Evolutionary conservation across 225 moss, liverwort and hornwort species (phyloP), one percentile per base, ranked within the genome.

Genomic region (Takakia lepidozioides): DNA sequence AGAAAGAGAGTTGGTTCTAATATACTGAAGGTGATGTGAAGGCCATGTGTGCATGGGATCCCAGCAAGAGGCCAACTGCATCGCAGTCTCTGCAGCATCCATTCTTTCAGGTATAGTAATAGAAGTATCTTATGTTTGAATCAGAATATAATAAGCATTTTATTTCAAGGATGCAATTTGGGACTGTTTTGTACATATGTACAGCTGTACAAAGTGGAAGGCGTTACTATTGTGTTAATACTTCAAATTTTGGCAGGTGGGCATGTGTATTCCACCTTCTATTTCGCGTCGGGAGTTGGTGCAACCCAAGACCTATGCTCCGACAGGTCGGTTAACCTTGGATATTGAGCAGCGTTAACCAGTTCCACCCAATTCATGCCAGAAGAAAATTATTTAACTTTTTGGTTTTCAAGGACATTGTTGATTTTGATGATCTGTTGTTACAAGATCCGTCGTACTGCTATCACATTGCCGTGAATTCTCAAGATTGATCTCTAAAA

Each of bases 31-130:
- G n/a, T n/a, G n/a, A n/a, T n/a, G n/a, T n/a, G 42, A 69, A 93
- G 92, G 78, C 60, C 30, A 59, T 92, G 80, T 92, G 87, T 55
- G 70, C 80, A 3, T 92, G 87, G 87, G 87, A 92, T 58, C 87
- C 85, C 2, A 80, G 49, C 21, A 87, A 78, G 48, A 76, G 87
- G 64, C 85, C 87, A 15, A 85, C 74, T 1, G 77, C 92, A 46
- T 57, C 80, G 9, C 70, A 92, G 39, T 75, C 84, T 19, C 34
- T 92, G 34, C 82, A 82, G 41, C 84, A 92, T 68, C 82, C 80
- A 0, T 92, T 92, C 48, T 87, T 92, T 49, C 81, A 79, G 73
- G 92, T 92, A 1, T 59, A 27, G 7, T 20, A 8, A 0, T 25
- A 38, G 5, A 18, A 18, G 17, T 29, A 1, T n/a, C 1, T 28